These are phyloP conservation scores for Podospora comata DNA, from an alignment of 495 filamentous ascomycete species.

Conservation along the genomic window DNA sequence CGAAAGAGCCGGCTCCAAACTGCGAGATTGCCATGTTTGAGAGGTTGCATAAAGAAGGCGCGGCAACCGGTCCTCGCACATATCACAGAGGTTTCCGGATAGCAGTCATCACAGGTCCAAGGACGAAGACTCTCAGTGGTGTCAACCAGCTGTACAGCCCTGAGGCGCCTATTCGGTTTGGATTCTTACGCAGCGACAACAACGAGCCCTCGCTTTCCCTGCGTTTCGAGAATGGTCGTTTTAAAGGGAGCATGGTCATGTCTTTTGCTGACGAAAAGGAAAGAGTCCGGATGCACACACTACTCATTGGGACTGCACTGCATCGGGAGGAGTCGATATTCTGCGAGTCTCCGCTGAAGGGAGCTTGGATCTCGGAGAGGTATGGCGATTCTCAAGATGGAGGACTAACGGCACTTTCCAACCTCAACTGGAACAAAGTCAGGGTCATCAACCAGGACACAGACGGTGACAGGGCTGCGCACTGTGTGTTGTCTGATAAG, in stretches of 20 bases:
- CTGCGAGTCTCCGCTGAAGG: constrained; percentile 58
- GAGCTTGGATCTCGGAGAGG: constrained; percentile 61
- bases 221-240: constrained; percentile 63
- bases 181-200: constrained; percentile 63
- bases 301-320: constrained; percentile 64
- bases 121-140: constrained; percentile 69
- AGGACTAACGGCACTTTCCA: constrained; percentile 45
- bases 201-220: constrained; percentile 65
- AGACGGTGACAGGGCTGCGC: constrained; percentile 36
- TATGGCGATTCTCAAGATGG: constrained; percentile 37
- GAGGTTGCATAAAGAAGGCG: constrained; percentile 55
- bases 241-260: constrained; percentile 64
- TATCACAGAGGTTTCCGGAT: constrained; percentile 75
- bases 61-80: constrained; percentile 62
- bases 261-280: constrained; percentile 69
- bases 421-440: constrained; percentile 45
- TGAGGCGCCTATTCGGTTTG: constrained; percentile 65
- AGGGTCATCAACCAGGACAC: constrained; percentile 57
- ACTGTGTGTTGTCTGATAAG: constrained; percentile 65
- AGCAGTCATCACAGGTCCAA: constrained; percentile 68
- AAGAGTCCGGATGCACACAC: constrained; percentile 61
- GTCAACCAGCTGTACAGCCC: constrained; percentile 61
- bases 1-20: constrained; percentile 62
- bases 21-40: constrained; percentile 75
- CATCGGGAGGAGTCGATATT: constrained; percentile 58